Base-by-base conservation (phyloP, 345 rosid species). In the Anacardium occidentale region DNA sequence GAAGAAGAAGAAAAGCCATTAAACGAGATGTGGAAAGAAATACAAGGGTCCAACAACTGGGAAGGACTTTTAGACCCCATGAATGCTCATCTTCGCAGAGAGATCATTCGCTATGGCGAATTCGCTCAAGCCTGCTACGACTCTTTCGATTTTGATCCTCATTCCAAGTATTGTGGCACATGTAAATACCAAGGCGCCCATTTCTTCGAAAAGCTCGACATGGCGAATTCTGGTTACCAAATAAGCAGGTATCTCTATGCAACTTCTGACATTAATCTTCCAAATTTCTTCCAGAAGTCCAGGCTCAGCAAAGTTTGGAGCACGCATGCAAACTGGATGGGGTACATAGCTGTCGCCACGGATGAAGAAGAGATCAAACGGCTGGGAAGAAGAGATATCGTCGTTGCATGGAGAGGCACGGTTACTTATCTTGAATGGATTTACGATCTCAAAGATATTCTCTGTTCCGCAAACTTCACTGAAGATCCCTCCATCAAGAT, bases 361-460 rank as follows among this genome's bases (percentile, higher is more conserved):
- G 88, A 91, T n/a, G 91, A 89, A 66, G 84, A 80, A 21, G 92
- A 89, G 81, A 73, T 89, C 76, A 70, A 68, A 37, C 74, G 92
- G 62, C 80, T 89, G 3, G 97, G 97, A 2, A 76, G 97, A 72
- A 88, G 97, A 48, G 97, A 91, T 60, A 85, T 91, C 60, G 83
- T 91, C 50, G 80, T 91, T 10, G 84, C 92, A 13, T 91, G 94
- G 94, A 77, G 97, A 61, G 97, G 97, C 66, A 89, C 97, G 0
- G 97, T 91, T 59, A 86, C 97, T 10, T 89, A 86, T 71, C 89
- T 89, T 7, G 94, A 91, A 75, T 91, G 97, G 97, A 83, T 89
- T 14, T 79, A 83, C 15, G 96, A 90, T 59, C 87, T 92, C 20
- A 86, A 89, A 76, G 92, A 89, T 64, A 89, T 88, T 42, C 92